Evolutionary conservation across 768 basidiomycete species (phyloP), one percentile per base, ranked within the genome.

Genomic region (Tulasnella sp.): DNA sequence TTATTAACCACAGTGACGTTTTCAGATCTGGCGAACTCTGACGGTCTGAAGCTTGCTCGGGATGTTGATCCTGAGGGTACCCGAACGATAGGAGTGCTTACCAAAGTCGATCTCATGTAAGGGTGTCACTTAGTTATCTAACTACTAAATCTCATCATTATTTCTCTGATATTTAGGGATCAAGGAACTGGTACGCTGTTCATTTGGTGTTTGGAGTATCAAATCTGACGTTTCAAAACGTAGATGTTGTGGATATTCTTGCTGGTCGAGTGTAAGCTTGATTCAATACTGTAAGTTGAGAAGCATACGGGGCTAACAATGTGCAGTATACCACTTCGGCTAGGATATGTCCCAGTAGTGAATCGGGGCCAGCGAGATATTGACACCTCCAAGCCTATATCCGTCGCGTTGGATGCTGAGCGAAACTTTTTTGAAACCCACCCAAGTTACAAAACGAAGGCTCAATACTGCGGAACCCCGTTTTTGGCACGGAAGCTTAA

Each of bases 321-420:
- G 28, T 47, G 10, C 31, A 57, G 56, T 58, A 96, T 98, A 62
- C 95, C 93, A 43, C 75, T 99, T 32, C 82, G 95, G 53, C 69
- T 99, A 35, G 95, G 95, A 45, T 99, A 98, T 63, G 95, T 98
- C 3, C 95, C 95, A 8, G 95, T 99, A 7, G 95, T 99, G 61
- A 99, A 99, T 66, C 80, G 95, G 64, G 92, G 93, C 32, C 95
- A 98, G 64, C 80, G 91, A 42, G 95, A 99, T 65, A 99, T 99
- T 58, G 95, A 99, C 57, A 69, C 72, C 10, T 78, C 78, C 58
- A 95, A 93, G 65, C 67, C 86, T 15, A 99, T 99, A 64, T 69
- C 69, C 44, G 71, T 72, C 46, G 95, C 95, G 8, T 73, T 99
- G 32, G 93, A 98, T 32, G 72, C 76, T 58, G 95, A 99, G 65